Evolutionary conservation across 2,329 filamentous ascomycete species (phyloP), one percentile per base, ranked within the genome.

Genomic region (Davidsoniella australis): DNA sequence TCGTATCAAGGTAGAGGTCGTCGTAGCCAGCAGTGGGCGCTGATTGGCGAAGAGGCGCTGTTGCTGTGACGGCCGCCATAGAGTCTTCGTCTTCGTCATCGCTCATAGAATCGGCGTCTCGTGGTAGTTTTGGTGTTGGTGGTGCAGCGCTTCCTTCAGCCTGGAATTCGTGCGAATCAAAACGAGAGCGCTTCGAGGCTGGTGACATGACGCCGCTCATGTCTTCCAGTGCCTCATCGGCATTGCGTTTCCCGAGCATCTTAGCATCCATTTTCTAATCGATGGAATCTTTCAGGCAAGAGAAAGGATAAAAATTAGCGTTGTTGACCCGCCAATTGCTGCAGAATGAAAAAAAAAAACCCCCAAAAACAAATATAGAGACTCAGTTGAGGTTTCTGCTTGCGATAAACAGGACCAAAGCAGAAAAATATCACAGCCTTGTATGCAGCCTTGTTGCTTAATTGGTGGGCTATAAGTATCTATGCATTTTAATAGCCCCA

Each of bases 1-100:
- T 93, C 10, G 91, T 96, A 68, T 98, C 91, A 57, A 98, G 83
- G 63, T 98, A 98, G 24, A 98, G 78, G 63, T 98, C 89, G 59
- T 83, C 81, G 68, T 95, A 98, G 54, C 89, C 89, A 62, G 83
- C 83, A 33, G 84, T 76, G 14, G 89, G 87, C 41, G 82, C 85
- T 45, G 71, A 70, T 63, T 94, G 87, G 55, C 85, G 78, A 56
- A 70, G 69, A 17, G 73, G 69, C n/a, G 66, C 70, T 33, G 29
- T 33, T 33, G 29, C 29, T 33, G 29, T 12, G 39, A 62, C 61
- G 47, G 58, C 37, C 51, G 61, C 58, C 43, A 60, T 58, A 33
- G 63, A 58, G 23, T 64, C 66, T 37, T 66, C 67, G 5, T 64
- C 64, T 5, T 64, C 63, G 2, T 63, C 65, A 5, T 61, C 62